Evolutionary conservation across 2,329 filamentous ascomycete genomes (phyloP).

Genomic region (Lecanicillium sp.): DNA sequence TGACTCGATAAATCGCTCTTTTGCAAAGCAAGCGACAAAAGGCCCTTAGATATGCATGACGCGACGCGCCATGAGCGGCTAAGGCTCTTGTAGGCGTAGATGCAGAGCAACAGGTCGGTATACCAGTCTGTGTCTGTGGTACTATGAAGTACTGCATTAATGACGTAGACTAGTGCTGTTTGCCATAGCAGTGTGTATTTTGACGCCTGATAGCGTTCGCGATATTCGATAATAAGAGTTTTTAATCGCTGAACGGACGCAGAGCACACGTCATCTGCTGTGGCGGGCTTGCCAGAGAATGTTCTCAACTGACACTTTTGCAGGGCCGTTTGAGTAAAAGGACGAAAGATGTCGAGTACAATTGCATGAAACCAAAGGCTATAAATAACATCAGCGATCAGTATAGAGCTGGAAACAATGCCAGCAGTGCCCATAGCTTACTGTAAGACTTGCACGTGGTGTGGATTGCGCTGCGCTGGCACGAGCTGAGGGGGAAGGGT

Average conservation of each 20-base stretch:
- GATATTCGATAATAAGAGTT: conserved; percentile 27
- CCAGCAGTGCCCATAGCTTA: too few species aligned
- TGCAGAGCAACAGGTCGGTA: conserved; percentile 28
- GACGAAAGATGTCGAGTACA: conserved; percentile 27
- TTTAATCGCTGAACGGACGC: conserved; percentile 31
- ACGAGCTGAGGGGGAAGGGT: conserved; percentile 19
- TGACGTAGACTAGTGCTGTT: conserved; percentile 29
- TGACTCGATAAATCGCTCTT: conserved; percentile 21
- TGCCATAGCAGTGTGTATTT: conserved; percentile 32
- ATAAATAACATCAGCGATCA: too few species aligned
- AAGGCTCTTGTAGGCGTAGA: conserved; percentile 29
- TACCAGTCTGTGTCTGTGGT: conserved; percentile 21
- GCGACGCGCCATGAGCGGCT: conserved; percentile 27
- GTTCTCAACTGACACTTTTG: conserved; percentile 16
- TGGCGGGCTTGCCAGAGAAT: conserved; percentile 20
- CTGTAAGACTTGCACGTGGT: conserved; percentile 29
- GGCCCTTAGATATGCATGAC: conserved; percentile 22
- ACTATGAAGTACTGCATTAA: conserved; percentile 26
- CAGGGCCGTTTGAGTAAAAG: conserved; percentile 11
- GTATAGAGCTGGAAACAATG: too few species aligned
- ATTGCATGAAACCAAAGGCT: conserved; percentile 33
- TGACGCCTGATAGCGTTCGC: conserved; percentile 23
- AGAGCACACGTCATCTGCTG: conserved; percentile 21
- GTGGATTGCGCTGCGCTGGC: conserved; percentile 17
- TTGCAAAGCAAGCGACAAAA: conserved; percentile 28